Evolutionary conservation across 805 yeast genomes (phyloP), one percentile per base, ranked within the genome.

Genomic region (Zygosaccharomyces siamensis): DNA sequence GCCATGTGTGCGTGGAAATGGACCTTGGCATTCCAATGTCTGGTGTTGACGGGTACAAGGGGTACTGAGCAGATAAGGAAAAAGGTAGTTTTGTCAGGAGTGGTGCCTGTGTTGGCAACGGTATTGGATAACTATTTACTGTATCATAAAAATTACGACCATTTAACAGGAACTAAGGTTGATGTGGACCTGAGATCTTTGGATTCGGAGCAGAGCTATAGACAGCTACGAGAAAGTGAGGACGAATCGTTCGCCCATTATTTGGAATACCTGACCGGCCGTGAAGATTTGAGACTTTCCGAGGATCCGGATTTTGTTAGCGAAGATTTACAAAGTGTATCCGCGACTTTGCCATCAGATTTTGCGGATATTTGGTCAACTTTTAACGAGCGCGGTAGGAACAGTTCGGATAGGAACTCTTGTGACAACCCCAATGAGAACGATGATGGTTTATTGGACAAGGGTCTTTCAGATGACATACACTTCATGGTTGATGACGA

Each of bases 1-100:
- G 76, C 82, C 23, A 72, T 88, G 54, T 74, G 85, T n/a, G 90
- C 95, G 0, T 92, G 97, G 97, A 92, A 92, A 70, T 92, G 99
- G 99, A 87, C 96, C 5, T 71, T 92, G 47, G 87, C 97, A 0
- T 82, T 93, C 62, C 99, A 92, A 71, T 90, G 97, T 64, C 71
- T 92, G 48, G 95, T 92, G 1, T 76, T 89, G 48, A 81, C 92
- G 16, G 97, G 97, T 11, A 89, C 97, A 1, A 76, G 97, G 56
- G 99, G 99, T 21, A 82, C 95, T 1, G 97, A 90, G 66, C 71
- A 74, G 45, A 87, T 90, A 43, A 75, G 99, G 45, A 82, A 84
- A 57, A 81, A 89, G 59, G 86, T 93, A 6, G 97, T 89, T 7
- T 83, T 86, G 53, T 95, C 97, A 1, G 98, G 97, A 4, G 82